Evolutionary conservation across 805 yeast species (phyloP), one percentile per base, ranked within the genome.

Genomic region (Saccharomyces paradoxus): DNA sequence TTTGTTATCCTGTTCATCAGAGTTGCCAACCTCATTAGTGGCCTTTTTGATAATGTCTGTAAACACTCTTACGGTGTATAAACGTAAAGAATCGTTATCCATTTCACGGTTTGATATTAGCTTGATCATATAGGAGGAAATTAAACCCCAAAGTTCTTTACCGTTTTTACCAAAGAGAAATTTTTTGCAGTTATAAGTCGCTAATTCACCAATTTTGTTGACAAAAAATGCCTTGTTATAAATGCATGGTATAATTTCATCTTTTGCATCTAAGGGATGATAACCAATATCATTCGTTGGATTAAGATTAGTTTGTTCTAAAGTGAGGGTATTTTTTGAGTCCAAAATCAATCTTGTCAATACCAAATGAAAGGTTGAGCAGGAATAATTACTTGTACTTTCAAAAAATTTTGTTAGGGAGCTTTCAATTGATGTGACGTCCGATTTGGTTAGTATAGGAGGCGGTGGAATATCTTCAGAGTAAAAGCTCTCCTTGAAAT

Each of bases 401-500:
- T 84, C 90, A 54, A 79, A 70, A 30, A 91, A 72, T 56, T 83
- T 86, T n/a, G 70, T 69, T 17, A 83, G 68, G 0, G 91, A 80
- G 5, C 64, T 68, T 49, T 82, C 85, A 37, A 89, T 76, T 0
- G 79, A 72, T 46, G 73, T 62, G 17, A 78, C 54, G 58, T 86
- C 90, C 49, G 67, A 71, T 29, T 75, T 62, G 1, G 74, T 62
- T 21, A 84, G 63, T 13, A 64, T 65, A 0, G 82, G 74, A 1
- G 78, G 69, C 3, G 69, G 65, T 21, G 80, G 81, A 30, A 68
- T 58, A 46, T 76, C 79, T 55, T 72, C 74, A 13, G 66, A 58
- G 13, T 68, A 63, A n/a, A 66, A 61, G 30, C 62, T 67, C 29
- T 67, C 68, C 58, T 64, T 65, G 48, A 67, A 71, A 30, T 70